Base-by-base conservation (phyloP, 768 basidiomycete genomes). In the button mushroom (Agaricus bisporus) region DNA sequence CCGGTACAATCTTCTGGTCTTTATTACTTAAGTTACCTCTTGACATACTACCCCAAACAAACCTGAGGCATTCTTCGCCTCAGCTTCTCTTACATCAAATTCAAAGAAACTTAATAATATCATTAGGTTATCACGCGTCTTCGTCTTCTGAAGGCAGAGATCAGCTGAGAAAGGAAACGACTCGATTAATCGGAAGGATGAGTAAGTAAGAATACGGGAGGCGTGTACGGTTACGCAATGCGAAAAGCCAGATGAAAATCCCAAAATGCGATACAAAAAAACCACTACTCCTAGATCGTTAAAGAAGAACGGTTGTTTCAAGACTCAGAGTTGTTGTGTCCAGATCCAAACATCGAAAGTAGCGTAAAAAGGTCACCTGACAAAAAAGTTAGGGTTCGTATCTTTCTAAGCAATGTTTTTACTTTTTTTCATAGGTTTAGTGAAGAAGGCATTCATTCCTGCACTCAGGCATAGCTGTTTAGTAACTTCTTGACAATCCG, bases 361-460 rank as follows among this genome's bases (percentile, higher is more conserved):
- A 85, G 62, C 12, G 74, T 70, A 22, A 75, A 64, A 26, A 86
- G 63, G 59, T 86, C 83, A 45, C 66, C 83, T 85, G 54, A 11
- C 25, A 22, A 44, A 25, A 7, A 17, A 54, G 38, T 44, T 56
- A 29, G 54, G 51, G 15, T 5, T 53, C 32, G 4, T 22, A 32
- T 36, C 5, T 17, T 39, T 35, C 15, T 25, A 12, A 49, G 20
- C 37, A 32, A 1, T 18, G 9, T 14, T 61, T 73, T 50, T 54
- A 82, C 83, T 69, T 62, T 80, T 83, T 60, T 73, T 80, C 38
- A 88, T 67, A 11, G 87, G 87, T 67, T 89, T 89, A 62, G 80
- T 85, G 58, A 87, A 78, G 64, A 88, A 89, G 3, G 75, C 72
- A 60, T 87, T 86, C 87, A 89, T 89, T 9, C 87, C 87, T 3